phyloP scores from a whole-genome alignment of 345 rosid species.

The Pistacia integerrima region DNA sequence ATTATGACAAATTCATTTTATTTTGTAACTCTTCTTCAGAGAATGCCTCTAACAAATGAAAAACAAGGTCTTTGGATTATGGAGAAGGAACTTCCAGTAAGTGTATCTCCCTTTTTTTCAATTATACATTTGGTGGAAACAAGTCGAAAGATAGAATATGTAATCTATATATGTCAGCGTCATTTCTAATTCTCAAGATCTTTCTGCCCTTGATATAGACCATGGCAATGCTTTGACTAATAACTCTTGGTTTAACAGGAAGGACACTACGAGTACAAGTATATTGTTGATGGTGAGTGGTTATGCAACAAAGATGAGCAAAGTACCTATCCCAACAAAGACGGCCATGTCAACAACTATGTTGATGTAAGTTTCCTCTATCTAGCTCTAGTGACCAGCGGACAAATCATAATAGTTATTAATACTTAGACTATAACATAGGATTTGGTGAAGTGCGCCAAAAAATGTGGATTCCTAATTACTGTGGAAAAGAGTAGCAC shows the following conservation, averaged over 20 bases:
- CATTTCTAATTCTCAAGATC: not conserved
- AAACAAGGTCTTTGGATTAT: slow-evolving; percentile 66
- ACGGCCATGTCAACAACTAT: slow-evolving; percentile 82
- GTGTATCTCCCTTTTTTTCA: slow-evolving; percentile 17
- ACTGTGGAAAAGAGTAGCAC: not conserved
- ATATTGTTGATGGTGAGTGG: slow-evolving; percentile 89
- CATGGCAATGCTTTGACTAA: not conserved
- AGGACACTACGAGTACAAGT: slow-evolving; percentile 90
- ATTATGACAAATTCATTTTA: not conserved
- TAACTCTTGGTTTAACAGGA: slow-evolving; percentile 58
- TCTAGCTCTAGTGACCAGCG: not conserved
- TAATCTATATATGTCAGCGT: not conserved
- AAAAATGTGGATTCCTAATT: not conserved
- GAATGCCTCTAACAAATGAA: slow-evolving; percentile 67
- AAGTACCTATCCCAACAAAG: slow-evolving; percentile 63
- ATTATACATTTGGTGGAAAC: not conserved
- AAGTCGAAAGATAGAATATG: not conserved
- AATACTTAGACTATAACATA: not conserved
- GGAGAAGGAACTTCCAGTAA: slow-evolving; percentile 68
- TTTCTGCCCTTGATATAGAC: not conserved
- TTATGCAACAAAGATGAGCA: slow-evolving; percentile 56
- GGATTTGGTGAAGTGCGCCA: not conserved
- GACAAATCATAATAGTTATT: not conserved
- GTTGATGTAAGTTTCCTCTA: slow-evolving; percentile 47
- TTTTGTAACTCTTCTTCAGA: slow-evolving; percentile 36